Evolutionary conservation across 495 filamentous ascomycete species (phyloP).

Genomic region (Aspergillus egyptiacus): DNA sequence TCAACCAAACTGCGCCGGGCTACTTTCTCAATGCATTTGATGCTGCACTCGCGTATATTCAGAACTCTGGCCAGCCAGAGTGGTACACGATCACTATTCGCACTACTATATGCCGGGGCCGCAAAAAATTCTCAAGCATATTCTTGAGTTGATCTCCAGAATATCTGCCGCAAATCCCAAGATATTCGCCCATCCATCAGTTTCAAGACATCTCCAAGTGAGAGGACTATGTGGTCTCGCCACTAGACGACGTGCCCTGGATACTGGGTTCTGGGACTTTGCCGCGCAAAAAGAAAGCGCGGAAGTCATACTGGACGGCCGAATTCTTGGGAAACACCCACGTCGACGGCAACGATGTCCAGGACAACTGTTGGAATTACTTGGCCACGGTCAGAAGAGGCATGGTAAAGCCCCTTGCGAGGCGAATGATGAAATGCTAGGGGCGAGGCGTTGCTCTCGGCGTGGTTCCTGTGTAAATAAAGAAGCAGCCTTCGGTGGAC

Average conservation of each 20-base stretch:
- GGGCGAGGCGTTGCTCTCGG: neutral
- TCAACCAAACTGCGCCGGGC: conserved; percentile 22
- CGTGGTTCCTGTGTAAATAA: neutral
- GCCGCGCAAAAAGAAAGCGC: conserved; percentile 14
- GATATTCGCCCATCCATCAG: conserved; percentile 29
- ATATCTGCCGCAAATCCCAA: conserved; percentile 17
- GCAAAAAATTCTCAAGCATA: too few species aligned
- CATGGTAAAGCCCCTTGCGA: conserved; percentile 1
- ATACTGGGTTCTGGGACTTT: conserved; percentile 22
- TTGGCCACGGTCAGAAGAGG: conserved; percentile 17
- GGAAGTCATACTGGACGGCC: conserved; percentile 28
- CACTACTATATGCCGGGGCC: too few species aligned
- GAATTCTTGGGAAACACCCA: conserved; percentile 22
- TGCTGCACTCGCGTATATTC: conserved; percentile 21
- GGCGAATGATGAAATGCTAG: neutral
- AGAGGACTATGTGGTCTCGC: conserved; percentile 23
- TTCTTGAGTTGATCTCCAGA: too few species aligned
- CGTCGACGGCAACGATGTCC: conserved; percentile 19
- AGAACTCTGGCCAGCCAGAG: conserved; percentile 20
- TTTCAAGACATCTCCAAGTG: conserved; percentile 29
- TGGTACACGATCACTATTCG: conserved; percentile 24
- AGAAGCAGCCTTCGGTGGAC: too few species aligned
- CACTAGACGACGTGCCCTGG: conserved; percentile 21
- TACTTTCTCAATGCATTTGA: conserved; percentile 28
- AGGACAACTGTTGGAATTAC: conserved; percentile 27